Evolutionary conservation across 106 monocot species (phyloP), one percentile per base, ranked within the genome.

Genomic region (Dactylorhiza incarnata): DNA sequence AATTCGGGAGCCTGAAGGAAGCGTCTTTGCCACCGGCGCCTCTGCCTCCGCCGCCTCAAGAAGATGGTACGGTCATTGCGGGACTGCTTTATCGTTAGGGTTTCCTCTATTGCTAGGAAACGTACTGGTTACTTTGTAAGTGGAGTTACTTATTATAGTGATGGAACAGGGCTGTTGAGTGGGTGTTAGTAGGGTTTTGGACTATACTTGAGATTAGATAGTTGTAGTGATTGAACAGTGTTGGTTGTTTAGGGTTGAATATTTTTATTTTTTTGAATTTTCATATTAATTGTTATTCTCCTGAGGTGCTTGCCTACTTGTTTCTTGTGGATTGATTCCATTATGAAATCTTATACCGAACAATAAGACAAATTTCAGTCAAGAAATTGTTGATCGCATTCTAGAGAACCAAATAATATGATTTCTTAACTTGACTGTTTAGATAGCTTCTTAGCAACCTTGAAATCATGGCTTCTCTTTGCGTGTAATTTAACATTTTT

Each of bases 21-120:
- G 22, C 14, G 49, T 49, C 68, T 17, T 51, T 62, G 47, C 75
- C n/a, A 20, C 73, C 11, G 9, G 73, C n/a, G 16, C n/a, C 49
- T 62, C 73, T 17, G 50, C 72, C 9, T 7, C 77, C 16, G 9
- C 62, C 77, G 72, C 65, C 67, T 20, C 62, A 16, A 45, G 66
- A 82, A 61, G 77, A 82, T 82, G 82, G 82, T 81, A 71, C 29
- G 46, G 51, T 51, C 11, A 24, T 48, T 76, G 15, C 56, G 14
- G 9, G 4, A 72, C 20, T 20, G 11, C 19, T 48, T 72, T 49
- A 19, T 72, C 72, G 22, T 72, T 72, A 72, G 72, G 72, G 72
- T 72, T 72, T 72, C 12, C 22, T 48, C 47, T 49, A 16, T 49
- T 49, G 47, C 11, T 11, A 23, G 72, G 3, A 72, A 72, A 22